A percentile compares a stretch with the other conserved stretches of the same genome.
Evolutionary conservation across 1,284 basidiomycete genomes (phyloP).

Genomic region (Ceratobasidium sp.): DNA sequence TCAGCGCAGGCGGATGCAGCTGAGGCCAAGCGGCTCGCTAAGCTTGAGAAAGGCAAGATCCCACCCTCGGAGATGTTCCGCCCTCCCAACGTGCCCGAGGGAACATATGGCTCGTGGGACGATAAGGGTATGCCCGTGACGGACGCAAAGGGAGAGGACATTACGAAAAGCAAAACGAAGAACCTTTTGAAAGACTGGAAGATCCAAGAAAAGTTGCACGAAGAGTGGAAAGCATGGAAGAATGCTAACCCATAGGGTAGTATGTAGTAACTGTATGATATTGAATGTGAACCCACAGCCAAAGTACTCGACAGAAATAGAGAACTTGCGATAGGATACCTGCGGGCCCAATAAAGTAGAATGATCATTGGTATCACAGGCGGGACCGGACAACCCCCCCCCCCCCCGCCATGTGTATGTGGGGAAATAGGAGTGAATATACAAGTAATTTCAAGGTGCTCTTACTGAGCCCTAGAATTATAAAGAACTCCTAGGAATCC

Average conservation of each 20-base stretch:
- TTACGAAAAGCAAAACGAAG: constrained; percentile 87
- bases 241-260: constrained; percentile 1
- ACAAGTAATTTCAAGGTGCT: no score
- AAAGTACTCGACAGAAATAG: no score
- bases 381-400: no score
- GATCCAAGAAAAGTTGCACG: constrained; percentile 82
- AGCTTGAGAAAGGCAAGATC: constrained; percentile 86
- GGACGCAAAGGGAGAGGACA: constrained; percentile 85
- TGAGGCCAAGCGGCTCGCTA: constrained; percentile 77
- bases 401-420: no score
- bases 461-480: no score
- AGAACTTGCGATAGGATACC: no score
- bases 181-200: constrained; percentile 84
- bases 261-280: no score
- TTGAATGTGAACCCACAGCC: no score
- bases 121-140: constrained; percentile 86
- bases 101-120: constrained; percentile 84
- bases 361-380: no score
- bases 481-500: no score
- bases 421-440: no score
- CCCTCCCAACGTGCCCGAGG: constrained; percentile 79
- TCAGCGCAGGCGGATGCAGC: constrained; percentile 79
- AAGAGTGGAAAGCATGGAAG: constrained; percentile 66
- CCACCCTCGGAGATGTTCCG: constrained; percentile 86
- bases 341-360: no score